Percentiles rank a stretch among this genome's conserved stretches.
Evolutionary conservation across 2,329 filamentous ascomycete genomes (phyloP).

Genomic region (Cercospora zeina): DNA sequence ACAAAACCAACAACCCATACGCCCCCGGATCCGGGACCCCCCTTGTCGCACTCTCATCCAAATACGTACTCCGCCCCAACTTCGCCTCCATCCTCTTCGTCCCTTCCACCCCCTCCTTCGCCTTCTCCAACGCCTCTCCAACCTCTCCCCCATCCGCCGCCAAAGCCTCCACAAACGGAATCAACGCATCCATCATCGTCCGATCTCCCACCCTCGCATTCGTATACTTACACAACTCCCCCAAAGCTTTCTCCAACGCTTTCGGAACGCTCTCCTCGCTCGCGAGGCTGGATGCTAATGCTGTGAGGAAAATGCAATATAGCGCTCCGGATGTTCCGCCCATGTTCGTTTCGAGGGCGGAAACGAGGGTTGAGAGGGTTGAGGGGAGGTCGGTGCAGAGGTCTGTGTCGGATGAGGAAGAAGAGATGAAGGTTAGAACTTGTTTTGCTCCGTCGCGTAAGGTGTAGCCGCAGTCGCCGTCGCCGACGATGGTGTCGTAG

Average conservation of each 20-base stretch:
- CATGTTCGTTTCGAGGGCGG: conserved; percentile 42
- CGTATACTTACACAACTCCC: conserved; percentile 40
- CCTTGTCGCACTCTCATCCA: conserved; percentile 41
- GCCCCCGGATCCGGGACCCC: conserved; percentile 43
- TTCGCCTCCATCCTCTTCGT: conserved; percentile 42
- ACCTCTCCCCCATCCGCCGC: conserved; percentile 28
- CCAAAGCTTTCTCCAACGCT: conserved; percentile 35
- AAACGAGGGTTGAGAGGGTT: conserved; percentile 35
- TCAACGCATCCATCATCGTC: conserved; percentile 43
- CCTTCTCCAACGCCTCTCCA: conserved; percentile 32
- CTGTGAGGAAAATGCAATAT: conserved; percentile 42
- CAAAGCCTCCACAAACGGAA: conserved; percentile 40
- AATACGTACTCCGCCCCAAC: conserved; percentile 41
- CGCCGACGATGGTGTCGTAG: conserved; percentile 43
- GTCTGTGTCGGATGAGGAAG: conserved; percentile 27
- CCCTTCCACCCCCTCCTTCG: conserved; percentile 38
- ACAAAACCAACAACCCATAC: conserved; percentile 41
- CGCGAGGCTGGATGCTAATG: conserved; percentile 35
- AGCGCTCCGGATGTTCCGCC: conserved; percentile 41
- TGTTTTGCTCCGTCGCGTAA: conserved; percentile 41
- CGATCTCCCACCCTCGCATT: conserved; percentile 40
- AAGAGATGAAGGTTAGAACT: conserved; percentile 38
- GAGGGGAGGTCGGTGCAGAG: conserved; percentile 32
- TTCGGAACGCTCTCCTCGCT: conserved; percentile 28
- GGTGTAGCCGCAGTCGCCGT: conserved; percentile 43